These are phyloP conservation scores for Nemania abortiva DNA, from an alignment of 2,329 filamentous ascomycete species.

Conservation along the genomic window DNA sequence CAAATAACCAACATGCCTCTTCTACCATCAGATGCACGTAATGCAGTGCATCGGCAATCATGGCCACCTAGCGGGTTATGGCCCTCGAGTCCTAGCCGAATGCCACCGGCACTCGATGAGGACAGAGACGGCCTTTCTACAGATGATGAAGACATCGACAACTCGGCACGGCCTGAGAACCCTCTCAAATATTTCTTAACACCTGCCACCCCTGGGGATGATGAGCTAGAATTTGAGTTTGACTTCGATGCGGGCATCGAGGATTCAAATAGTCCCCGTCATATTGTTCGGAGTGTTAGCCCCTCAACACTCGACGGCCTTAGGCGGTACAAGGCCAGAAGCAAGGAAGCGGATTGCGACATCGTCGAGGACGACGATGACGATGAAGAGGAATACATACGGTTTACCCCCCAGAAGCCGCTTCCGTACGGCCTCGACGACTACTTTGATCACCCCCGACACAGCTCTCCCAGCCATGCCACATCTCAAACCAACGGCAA, in stretches of 20 bases:
- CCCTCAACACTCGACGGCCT: conserved; percentile 67
- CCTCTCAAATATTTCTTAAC: conserved; percentile 69
- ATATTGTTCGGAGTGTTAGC: conserved; percentile 66
- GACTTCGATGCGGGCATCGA: conserved; percentile 70
- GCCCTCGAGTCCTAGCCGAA: conserved; percentile 64
- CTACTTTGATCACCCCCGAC: conserved; percentile 55
- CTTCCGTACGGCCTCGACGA: conserved; percentile 59
- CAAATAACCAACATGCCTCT: conserved; percentile 47
- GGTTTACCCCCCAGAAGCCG: conserved; percentile 58
- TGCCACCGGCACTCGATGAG: conserved; percentile 58
- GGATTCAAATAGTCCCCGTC: conserved; percentile 58
- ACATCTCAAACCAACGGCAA: conserved; percentile 50
- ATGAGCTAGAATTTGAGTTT: conserved; percentile 61
- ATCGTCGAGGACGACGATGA: conserved; percentile 58
- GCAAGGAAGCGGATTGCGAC: conserved; percentile 57
- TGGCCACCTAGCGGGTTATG: conserved; percentile 50
- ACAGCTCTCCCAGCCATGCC: conserved; percentile 49
- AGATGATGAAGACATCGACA: conserved; percentile 57
- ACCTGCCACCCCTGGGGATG: conserved; percentile 58
- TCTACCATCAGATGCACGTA: conserved; percentile 40
- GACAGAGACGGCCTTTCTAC: conserved; percentile 57
- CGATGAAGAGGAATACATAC: conserved; percentile 63
- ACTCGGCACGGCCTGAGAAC: conserved; percentile 61
- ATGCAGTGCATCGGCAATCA: conserved; percentile 58
- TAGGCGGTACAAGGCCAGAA: conserved; percentile 57